These are phyloP conservation scores for Metroxylon sagu DNA, from an alignment of 176 grass and related monocot species.

Conservation along the genomic window DNA sequence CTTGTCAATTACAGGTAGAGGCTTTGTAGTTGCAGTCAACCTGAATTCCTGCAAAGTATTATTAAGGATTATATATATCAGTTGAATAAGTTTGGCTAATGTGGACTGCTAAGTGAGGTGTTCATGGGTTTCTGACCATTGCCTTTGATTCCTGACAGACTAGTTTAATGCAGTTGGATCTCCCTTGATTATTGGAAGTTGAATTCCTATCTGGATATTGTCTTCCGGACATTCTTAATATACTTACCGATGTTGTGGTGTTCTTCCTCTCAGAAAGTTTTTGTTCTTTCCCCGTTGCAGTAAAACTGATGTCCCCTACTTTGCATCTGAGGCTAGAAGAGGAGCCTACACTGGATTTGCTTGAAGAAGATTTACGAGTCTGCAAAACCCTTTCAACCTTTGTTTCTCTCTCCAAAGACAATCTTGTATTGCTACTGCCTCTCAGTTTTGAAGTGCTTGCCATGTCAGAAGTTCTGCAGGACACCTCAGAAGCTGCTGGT, in stretches of 20 bases:
- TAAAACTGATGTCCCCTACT: neutral
- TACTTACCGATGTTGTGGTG: neutral
- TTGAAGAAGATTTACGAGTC: neutral
- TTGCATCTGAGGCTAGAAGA: neutral
- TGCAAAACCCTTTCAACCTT: neutral
- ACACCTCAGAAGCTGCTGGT: neutral
- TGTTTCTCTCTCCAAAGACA: neutral
- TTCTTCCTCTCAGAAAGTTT: neutral
- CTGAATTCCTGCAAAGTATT: neutral
- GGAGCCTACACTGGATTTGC: constrained; percentile 16
- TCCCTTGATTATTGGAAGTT: neutral
- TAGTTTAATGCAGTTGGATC: neutral
- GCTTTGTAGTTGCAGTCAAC: neutral
- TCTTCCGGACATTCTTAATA: neutral
- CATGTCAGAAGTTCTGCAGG: neutral
- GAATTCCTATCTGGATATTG: neutral
- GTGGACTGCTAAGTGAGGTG: neutral
- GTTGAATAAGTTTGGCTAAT: neutral
- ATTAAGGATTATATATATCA: neutral
- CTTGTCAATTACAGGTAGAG: neutral
- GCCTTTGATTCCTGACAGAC: constrained; percentile 1
- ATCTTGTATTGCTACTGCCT: neutral
- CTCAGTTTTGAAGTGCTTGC: neutral
- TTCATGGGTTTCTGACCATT: neutral
- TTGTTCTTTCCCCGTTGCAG: neutral